These are phyloP conservation scores for Phanerochaete carnosa DNA, from an alignment of 768 basidiomycete genomes.

Conservation along the genomic window DNA sequence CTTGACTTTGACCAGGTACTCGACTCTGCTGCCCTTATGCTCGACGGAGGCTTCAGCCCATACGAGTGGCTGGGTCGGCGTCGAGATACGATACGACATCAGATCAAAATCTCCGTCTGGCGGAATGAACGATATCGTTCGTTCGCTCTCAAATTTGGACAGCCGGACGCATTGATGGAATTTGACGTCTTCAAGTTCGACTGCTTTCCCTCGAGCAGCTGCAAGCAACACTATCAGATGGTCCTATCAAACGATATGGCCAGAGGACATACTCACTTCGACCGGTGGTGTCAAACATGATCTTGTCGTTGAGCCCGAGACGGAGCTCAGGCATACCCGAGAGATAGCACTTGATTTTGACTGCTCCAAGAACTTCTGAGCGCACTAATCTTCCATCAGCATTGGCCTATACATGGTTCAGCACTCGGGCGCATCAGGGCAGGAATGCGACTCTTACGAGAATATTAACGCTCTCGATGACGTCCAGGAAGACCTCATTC, in stretches of 20 bases:
- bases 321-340: slow-evolving; percentile 98
- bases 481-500: slow-evolving; percentile 99
- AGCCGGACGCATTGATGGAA: slow-evolving; percentile 99
- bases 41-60: slow-evolving; percentile 97
- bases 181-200: slow-evolving; percentile 99
- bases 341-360: slow-evolving; percentile 99
- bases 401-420: slow-evolving; percentile 66
- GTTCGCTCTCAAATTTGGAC: slow-evolving; percentile 96
- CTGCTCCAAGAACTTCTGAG: slow-evolving; percentile 93
- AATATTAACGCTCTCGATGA: slow-evolving; percentile 96
- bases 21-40: slow-evolving; percentile 85
- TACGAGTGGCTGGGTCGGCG: slow-evolving; percentile 93
- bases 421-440: background rate
- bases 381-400: slow-evolving; percentile 95
- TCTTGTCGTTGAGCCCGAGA: slow-evolving; percentile 96
- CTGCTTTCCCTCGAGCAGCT: slow-evolving; percentile 94
- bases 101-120: slow-evolving; percentile 99
- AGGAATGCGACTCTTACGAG: slow-evolving; percentile 51
- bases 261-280: slow-evolving; percentile 58
- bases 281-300: slow-evolving; percentile 98
- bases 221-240: background rate
- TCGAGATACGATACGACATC: slow-evolving; percentile 96
- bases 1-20: slow-evolving; percentile 94
- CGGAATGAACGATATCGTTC: slow-evolving; percentile 98
- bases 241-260: background rate